Evolutionary conservation across 2,329 filamentous ascomycete genomes (phyloP), one percentile per base, ranked within the genome.

Genomic region (Mariannaea elegans): DNA sequence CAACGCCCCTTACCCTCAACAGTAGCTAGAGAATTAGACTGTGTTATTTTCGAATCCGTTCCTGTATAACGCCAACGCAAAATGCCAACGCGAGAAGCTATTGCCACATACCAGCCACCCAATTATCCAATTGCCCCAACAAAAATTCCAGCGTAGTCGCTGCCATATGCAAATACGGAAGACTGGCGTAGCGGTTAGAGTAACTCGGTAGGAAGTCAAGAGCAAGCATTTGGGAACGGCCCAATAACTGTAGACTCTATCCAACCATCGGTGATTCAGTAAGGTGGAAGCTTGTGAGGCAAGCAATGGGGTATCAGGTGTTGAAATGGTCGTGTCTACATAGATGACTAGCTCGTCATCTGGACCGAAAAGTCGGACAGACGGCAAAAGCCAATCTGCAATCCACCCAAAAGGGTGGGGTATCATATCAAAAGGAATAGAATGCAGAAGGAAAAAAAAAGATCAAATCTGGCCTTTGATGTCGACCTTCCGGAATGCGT

Each of bases 391-490:
- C 23, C 42, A 49, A 23, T 46, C 42, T 34, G 51, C 41, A 53
- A 68, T 57, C 65, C 55, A 23, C 53, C 48, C 34, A 46, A 52
- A 7, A 56, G 21, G 16, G 52, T 53, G 18, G 57, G 36, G 58
- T 58, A 47, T 39, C 38, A 47, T 31, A 31, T 49, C 27, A 53
- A 41, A 10, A 51, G 48, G 29, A 8, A 41, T 14, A 56, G 24
- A 29, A 60, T 36, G 53, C 42, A 39, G 24, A 56, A 52, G 32
- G 39, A 56, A 52, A 59, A 36, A 59, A 36, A 41, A 34, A 52
- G 48, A 57, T 90, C 81, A 95, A 74, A 97, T 97, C 80, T 98
- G 94, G 73, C 94, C 94, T 81, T 98, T 97, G 82, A 98, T 96
- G 80, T 98, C 94, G 82, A 98, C 90, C 74, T 89, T 90, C 73